Conservation (phyloP, 176 grass and related monocot genomes). For the Chrysopogon serrulatus region DNA sequence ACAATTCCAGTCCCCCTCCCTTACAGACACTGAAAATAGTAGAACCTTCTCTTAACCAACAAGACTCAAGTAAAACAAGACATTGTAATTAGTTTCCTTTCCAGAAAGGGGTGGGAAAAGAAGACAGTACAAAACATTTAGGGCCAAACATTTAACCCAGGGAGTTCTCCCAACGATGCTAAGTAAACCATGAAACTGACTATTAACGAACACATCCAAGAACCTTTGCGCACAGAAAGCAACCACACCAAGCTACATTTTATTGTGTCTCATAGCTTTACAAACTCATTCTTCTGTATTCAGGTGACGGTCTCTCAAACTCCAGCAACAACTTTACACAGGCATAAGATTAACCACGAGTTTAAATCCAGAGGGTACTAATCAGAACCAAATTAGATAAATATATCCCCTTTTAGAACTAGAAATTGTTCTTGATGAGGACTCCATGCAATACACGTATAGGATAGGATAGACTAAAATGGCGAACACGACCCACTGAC, state of each 20-base stretch:
- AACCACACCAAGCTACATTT: neutral
- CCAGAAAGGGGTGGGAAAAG: neutral
- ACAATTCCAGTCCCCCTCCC: constrained; percentile 96
- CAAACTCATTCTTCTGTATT: neutral
- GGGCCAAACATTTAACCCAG: constrained; percentile 13
- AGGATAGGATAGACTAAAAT: neutral
- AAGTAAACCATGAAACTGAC: neutral
- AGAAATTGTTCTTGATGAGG: neutral
- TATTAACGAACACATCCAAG: neutral
- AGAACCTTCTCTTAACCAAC: constrained; percentile 35
- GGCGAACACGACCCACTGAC: neutral
- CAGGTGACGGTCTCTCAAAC: neutral
- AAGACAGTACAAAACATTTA: constrained; percentile 8
- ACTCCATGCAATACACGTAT: neutral
- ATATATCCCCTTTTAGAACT: neutral
- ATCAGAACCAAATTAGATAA: neutral
- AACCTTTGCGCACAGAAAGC: neutral
- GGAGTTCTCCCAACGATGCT: neutral
- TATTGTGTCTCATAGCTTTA: neutral
- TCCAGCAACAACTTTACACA: constrained; percentile 5
- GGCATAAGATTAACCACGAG: neutral
- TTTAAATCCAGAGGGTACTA: neutral
- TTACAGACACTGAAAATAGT: constrained; percentile 67
- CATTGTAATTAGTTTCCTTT: constrained; percentile 9
- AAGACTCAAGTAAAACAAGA: constrained; percentile 31